These are phyloP conservation scores for Aspergillus fischeri DNA, from an alignment of 2,329 filamentous ascomycete genomes.

Conservation along the genomic window DNA sequence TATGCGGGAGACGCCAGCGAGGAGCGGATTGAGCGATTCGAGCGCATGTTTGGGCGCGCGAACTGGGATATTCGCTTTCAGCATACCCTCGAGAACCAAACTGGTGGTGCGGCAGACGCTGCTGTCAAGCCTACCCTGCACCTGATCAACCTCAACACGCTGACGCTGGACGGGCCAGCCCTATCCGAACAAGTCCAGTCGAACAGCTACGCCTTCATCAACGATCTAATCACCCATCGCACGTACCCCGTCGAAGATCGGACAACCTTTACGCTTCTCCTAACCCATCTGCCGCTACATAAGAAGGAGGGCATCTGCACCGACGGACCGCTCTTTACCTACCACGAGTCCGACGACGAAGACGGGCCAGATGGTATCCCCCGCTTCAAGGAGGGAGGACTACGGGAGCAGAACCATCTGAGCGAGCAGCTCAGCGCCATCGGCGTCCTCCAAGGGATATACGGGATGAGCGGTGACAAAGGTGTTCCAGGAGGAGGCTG, in stretches of 20 bases:
- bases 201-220: conserved; percentile 70
- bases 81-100: conserved; percentile 40
- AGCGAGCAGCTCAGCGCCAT: conserved; percentile 63
- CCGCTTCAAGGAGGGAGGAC: conserved; percentile 36
- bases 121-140: conserved; percentile 61
- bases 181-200: conserved; percentile 63
- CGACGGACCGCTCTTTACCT: conserved; percentile 78
- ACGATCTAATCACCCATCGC: conserved; percentile 55
- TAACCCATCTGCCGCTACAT: conserved; percentile 89
- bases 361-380: conserved; percentile 49
- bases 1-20: conserved; percentile 86
- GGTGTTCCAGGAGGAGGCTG: conserved; percentile 57
- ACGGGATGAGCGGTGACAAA: conserved; percentile 66
- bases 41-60: conserved; percentile 75
- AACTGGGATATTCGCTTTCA: conserved; percentile 85
- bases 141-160: conserved; percentile 81
- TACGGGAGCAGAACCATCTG: conserved; percentile 90
- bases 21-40: conserved; percentile 74
- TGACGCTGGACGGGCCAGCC: conserved; percentile 88
- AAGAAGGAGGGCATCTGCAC: conserved; percentile 79
- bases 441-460: conserved; percentile 78
- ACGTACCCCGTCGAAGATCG: conserved; percentile 57
- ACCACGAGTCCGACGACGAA: conserved; percentile 63
- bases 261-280: conserved; percentile 70
- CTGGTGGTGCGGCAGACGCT: background rate